These are phyloP conservation scores for Tulasnella sp. DNA, from an alignment of 768 basidiomycete genomes.

Conservation along the genomic window DNA sequence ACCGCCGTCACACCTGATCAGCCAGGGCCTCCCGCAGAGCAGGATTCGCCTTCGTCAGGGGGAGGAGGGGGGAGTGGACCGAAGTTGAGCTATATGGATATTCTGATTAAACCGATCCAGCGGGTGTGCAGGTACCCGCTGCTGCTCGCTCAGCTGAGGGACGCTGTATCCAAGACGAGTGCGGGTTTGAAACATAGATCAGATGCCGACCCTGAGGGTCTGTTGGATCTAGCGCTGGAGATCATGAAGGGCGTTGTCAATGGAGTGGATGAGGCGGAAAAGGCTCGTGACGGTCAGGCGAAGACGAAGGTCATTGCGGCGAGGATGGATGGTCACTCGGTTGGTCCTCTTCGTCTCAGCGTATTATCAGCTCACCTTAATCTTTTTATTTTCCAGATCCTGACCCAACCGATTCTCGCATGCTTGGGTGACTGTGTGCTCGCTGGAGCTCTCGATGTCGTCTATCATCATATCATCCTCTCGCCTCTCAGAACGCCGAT, in stretches of 20 bases:
- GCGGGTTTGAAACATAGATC: background rate
- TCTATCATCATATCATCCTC: constrained; percentile 50
- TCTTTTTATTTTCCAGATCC: background rate
- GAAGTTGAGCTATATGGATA: constrained; percentile 47
- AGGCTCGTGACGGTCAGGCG: constrained; percentile 48
- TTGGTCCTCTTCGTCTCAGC: background rate
- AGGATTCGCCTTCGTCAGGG: no score
- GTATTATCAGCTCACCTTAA: background rate
- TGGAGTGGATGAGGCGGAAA: constrained; percentile 72
- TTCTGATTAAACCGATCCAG: constrained; percentile 95
- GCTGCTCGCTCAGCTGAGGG: constrained; percentile 60
- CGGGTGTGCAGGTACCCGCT: constrained; percentile 92
- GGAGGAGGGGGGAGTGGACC: no score
- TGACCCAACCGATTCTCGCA: constrained; percentile 28
- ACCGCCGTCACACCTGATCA: no score
- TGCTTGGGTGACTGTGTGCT: constrained; percentile 69
- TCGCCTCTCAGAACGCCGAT: constrained; percentile 39
- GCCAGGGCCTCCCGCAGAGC: no score
- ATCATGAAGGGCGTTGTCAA: constrained; percentile 68
- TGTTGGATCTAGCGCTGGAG: constrained; percentile 30
- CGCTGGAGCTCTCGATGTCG: constrained; percentile 79
- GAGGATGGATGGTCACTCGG: constrained; percentile 37
- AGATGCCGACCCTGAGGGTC: background rate
- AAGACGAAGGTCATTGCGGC: constrained; percentile 60
- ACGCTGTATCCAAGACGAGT: background rate